These are phyloP conservation scores for Entophlyctis helioformis DNA, from an alignment of 192 early-diverging fungal genomes.

Conservation along the genomic window DNA sequence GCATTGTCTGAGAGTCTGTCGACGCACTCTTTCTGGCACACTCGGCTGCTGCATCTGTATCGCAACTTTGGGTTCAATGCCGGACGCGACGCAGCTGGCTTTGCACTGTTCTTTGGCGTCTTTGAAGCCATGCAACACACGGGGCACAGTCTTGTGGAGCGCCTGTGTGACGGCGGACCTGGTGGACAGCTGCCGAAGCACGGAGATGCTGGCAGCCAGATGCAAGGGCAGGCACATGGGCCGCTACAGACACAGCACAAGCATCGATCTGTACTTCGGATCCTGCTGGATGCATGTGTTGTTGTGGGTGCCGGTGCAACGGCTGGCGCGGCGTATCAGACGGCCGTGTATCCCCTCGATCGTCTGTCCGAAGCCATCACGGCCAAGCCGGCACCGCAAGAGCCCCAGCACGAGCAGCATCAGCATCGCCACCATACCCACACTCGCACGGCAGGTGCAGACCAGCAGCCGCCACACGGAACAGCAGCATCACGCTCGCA, in stretches of 20 bases:
- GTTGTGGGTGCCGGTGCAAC: constrained; percentile 27
- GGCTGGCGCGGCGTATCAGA: constrained; percentile 34
- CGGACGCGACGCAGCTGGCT: constrained; percentile 21
- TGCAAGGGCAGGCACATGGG: neutral
- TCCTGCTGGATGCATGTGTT: constrained; percentile 9
- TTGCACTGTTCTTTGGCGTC: constrained; percentile 38
- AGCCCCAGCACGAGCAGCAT: too few relatives aligned
- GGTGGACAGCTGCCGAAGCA: neutral
- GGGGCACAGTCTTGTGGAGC: constrained; percentile 20
- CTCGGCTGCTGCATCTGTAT: constrained; percentile 21
- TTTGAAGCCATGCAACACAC: constrained; percentile 25
- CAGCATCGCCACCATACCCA: too few relatives aligned
- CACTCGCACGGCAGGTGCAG: too few relatives aligned
- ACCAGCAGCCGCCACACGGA: neutral
- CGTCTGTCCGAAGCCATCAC: constrained; percentile 9
- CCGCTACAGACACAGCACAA: neutral
- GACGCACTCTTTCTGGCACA: constrained; percentile 5
- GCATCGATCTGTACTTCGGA: neutral
- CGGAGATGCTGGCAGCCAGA: neutral
- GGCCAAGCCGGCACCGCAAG: neutral
- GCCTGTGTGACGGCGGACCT: constrained; percentile 4
- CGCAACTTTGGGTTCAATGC: constrained; percentile 14
- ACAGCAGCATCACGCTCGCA: neutral
- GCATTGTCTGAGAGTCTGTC: constrained; percentile 9
- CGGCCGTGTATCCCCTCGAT: constrained; percentile 30